Conservation (phyloP, 2,329 filamentous ascomycete genomes). For the Epichloe glyceriae region DNA sequence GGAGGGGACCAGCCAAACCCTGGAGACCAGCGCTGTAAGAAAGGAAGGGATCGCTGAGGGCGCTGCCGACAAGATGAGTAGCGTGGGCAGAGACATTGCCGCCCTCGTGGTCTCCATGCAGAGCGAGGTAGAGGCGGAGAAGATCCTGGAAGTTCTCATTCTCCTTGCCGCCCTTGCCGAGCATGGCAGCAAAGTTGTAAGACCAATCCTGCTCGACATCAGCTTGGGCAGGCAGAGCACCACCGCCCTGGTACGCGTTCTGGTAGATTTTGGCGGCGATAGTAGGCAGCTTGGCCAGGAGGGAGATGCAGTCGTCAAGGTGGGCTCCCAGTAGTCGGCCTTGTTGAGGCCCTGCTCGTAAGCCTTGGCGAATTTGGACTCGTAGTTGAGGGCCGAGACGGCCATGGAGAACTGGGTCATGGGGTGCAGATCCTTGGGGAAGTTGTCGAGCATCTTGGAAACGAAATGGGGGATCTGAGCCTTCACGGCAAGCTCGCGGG, state of each 20-base stretch:
- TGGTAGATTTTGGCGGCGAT: slow-evolving; percentile 98
- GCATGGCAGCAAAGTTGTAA: slow-evolving; percentile 95
- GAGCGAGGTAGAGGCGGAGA: slow-evolving; percentile 81
- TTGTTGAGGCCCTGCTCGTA: slow-evolving; percentile 89
- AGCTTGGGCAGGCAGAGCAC: slow-evolving; percentile 60
- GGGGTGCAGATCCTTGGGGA: slow-evolving; percentile 82
- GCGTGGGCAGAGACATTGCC: slow-evolving; percentile 94
- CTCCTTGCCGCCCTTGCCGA: slow-evolving; percentile 77
- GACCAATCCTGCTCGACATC: slow-evolving; percentile 89
- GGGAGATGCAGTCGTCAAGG: slow-evolving; percentile 85
- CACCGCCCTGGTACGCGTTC: slow-evolving; percentile 66
- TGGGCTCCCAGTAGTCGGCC: slow-evolving; percentile 97
- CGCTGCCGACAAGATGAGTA: slow-evolving; percentile 89
- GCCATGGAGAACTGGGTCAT: slow-evolving; percentile 98
- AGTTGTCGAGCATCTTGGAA: slow-evolving; percentile 74
- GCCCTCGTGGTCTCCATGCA: slow-evolving; percentile 96
- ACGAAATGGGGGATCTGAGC: slow-evolving; percentile 72
- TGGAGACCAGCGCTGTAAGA: slow-evolving; percentile 93
- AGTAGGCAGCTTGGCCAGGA: slow-evolving; percentile 90
- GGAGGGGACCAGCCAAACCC: slow-evolving; percentile 74
- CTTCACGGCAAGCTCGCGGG: slow-evolving; percentile 76
- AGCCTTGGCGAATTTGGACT: slow-evolving; percentile 82
- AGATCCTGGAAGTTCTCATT: slow-evolving; percentile 94
- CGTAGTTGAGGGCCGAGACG: slow-evolving; percentile 90
- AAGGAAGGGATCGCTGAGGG: slow-evolving; percentile 87